Evolutionary conservation across 2,329 filamentous ascomycete genomes (phyloP).

Genomic region (Fusarium redolens): DNA sequence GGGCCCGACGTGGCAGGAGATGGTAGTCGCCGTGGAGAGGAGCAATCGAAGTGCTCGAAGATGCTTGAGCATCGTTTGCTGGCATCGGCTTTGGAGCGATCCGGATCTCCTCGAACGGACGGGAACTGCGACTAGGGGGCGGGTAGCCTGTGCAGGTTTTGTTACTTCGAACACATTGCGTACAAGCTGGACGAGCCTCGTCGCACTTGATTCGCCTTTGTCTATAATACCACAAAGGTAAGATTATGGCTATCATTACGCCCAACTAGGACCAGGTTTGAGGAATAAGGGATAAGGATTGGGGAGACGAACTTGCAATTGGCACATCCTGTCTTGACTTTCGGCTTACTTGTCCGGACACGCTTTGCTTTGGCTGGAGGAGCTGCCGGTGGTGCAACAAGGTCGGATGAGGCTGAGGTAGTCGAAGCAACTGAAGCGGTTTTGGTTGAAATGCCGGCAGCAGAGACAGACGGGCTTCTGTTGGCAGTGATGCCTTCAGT

Average conservation of each 20-base stretch:
- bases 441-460: constrained; percentile 1
- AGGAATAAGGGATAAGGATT: neutral
- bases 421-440: constrained; percentile 1
- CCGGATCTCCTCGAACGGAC: constrained; percentile 59
- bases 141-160: constrained; percentile 71
- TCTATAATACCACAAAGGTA: constrained; percentile 51
- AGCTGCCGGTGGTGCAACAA: constrained; percentile 8
- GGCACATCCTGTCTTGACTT: constrained; percentile 74
- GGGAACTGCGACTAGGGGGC: constrained; percentile 62
- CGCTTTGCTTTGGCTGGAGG: constrained; percentile 51
- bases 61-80: constrained; percentile 37
- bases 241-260: constrained; percentile 31
- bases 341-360: constrained; percentile 65
- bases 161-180: constrained; percentile 69
- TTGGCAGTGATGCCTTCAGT: neutral
- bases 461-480: constrained; percentile 16
- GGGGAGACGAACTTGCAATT: constrained; percentile 72
- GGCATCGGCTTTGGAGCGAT: constrained; percentile 62
- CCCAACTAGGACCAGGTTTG: constrained; percentile 15
- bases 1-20: constrained; percentile 49
- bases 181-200: constrained; percentile 69
- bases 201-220: constrained; percentile 74
- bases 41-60: constrained; percentile 13
- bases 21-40: constrained; percentile 42
- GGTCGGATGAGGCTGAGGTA: constrained; percentile 8